These are phyloP conservation scores for Agaricus subrufescens DNA, from an alignment of 768 basidiomycete genomes.

Conservation along the genomic window DNA sequence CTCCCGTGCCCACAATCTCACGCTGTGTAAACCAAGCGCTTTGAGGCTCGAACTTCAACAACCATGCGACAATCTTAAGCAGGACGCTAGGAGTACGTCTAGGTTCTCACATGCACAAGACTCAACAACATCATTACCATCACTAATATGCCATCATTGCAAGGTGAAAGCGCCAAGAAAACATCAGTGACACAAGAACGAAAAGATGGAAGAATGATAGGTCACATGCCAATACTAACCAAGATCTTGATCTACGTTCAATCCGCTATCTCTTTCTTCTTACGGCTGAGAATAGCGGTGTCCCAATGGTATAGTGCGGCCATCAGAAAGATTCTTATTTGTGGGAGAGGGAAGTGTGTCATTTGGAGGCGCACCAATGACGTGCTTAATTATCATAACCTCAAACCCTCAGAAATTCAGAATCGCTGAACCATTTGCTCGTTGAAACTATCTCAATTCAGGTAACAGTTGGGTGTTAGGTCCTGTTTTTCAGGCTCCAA, in stretches of 20 bases:
- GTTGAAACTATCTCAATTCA: slow-evolving; percentile 9
- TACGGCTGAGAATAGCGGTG: background rate
- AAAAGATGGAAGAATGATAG: background rate
- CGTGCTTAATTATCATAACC: slow-evolving; percentile 82
- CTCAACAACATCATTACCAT: background rate
- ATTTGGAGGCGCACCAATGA: slow-evolving; percentile 26
- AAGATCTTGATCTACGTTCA: slow-evolving; percentile 24
- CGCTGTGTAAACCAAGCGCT: no score
- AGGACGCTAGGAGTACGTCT: no score
- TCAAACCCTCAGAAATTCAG: slow-evolving; percentile 84
- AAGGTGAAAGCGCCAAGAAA: background rate
- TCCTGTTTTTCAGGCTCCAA: slow-evolving; percentile 71
- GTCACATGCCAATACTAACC: slow-evolving; percentile 19
- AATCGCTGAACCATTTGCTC: slow-evolving; percentile 29
- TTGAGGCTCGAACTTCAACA: no score
- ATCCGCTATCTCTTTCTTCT: slow-evolving; percentile 28
- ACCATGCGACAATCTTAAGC: no score
- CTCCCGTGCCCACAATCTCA: no score
- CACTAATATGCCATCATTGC: background rate
- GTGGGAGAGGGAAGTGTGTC: slow-evolving; percentile 13
- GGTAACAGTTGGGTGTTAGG: slow-evolving; percentile 28
- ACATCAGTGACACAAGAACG: background rate
- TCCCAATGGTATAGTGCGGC: slow-evolving; percentile 14
- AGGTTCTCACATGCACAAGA: background rate
- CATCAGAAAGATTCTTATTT: slow-evolving; percentile 11